These are phyloP conservation scores for Zangia roseola DNA, from an alignment of 768 basidiomycete genomes.

Conservation along the genomic window DNA sequence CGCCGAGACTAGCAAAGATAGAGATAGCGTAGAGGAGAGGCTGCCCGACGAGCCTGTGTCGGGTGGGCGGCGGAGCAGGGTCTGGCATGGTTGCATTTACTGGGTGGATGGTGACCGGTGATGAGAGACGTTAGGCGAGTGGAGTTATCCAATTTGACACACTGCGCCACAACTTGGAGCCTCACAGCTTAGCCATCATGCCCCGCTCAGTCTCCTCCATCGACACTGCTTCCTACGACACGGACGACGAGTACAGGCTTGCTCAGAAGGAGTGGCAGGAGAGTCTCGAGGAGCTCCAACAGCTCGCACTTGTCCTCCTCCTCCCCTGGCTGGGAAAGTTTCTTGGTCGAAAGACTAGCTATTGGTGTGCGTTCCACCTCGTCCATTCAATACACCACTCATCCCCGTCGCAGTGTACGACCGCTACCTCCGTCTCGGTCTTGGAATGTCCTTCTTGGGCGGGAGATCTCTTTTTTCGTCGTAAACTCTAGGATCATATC, in stretches of 20 bases:
- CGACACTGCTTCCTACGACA: conserved; percentile 57
- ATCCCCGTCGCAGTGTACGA: conserved; percentile 53
- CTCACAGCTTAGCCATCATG: conserved; percentile 44
- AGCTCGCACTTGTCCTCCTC: conserved; percentile 75
- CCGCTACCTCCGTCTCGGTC: conserved; percentile 66
- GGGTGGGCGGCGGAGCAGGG: conserved; percentile 26
- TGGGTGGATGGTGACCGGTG: conserved; percentile 15
- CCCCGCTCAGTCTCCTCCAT: conserved; percentile 59
- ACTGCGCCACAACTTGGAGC: conserved; percentile 19
- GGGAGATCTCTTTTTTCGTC: conserved; percentile 21
- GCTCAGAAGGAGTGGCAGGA: conserved; percentile 95
- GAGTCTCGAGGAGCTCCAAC: conserved; percentile 78
- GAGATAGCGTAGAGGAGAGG: conserved; percentile 78
- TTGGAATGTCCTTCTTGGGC: conserved; percentile 58
- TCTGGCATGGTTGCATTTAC: conserved; percentile 57
- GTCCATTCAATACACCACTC: conserved; percentile 11
- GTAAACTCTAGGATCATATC: conserved; percentile 9
- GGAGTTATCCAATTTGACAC: conserved; percentile 16
- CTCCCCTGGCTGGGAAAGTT: conserved; percentile 88
- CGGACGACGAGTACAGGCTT: conserved; percentile 65
- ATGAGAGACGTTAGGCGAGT: conserved; percentile 9
- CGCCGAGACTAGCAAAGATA: conserved; percentile 78
- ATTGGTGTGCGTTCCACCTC: conserved; percentile 64
- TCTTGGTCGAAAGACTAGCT: conserved; percentile 81
- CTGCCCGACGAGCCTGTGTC: conserved; percentile 68